Evolutionary conservation across 805 yeast species (phyloP).

Genomic region (Lipomyces starkeyi): DNA sequence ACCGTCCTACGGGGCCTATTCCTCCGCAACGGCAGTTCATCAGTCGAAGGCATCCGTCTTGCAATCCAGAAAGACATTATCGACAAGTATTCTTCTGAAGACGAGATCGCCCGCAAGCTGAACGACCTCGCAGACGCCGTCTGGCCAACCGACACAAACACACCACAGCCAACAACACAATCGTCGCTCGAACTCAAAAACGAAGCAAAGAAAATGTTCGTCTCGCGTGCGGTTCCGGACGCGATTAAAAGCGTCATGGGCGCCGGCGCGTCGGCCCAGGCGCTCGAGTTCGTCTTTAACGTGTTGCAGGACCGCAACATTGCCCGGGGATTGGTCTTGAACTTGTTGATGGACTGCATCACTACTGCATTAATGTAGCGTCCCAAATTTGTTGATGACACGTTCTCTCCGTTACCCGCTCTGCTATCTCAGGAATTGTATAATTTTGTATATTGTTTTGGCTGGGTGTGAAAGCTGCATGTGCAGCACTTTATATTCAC

Average conservation of each 20-base stretch:
- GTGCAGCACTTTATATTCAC: no score
- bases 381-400: not conserved
- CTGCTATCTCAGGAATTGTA: not conserved
- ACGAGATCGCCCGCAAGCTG: conserved; percentile 34
- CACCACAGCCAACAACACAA: not conserved
- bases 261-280: conserved; percentile 38
- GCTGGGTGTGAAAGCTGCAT: not conserved
- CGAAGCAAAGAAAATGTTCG: conserved; percentile 37
- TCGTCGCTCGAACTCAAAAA: conserved; percentile 32
- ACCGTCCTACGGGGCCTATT: conserved; percentile 39
- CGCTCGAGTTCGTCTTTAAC: conserved; percentile 40
- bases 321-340: conserved; percentile 38
- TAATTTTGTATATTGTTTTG: not conserved
- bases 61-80: conserved; percentile 37
- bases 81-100: conserved; percentile 34
- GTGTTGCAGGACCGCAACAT: conserved; percentile 38
- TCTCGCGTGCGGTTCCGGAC: conserved; percentile 38
- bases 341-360: conserved; percentile 36
- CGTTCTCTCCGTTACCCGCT: no score
- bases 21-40: conserved; percentile 37
- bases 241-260: conserved; percentile 39
- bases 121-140: conserved; percentile 27
- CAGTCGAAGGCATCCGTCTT: conserved; percentile 38
- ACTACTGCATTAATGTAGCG: conserved; percentile 30
- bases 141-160: conserved; percentile 21